phyloP scores from a whole-genome alignment of 2,329 filamentous ascomycete species.

The Apiospora arundinis region DNA sequence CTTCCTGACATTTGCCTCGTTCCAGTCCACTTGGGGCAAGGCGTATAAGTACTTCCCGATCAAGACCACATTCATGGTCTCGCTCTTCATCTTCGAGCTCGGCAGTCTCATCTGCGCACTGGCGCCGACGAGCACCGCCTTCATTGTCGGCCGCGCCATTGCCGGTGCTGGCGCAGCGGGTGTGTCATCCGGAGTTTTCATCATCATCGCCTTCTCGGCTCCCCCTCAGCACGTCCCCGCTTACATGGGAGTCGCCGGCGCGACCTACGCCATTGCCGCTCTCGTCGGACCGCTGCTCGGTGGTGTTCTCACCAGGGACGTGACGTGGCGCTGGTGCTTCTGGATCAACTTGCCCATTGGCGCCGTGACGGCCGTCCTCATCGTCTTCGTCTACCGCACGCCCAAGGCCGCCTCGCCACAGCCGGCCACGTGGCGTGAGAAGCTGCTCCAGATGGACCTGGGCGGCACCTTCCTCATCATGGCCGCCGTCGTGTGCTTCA shows the following conservation, averaged over 20 bases:
- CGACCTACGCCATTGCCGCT: not conserved
- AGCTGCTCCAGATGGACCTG: slow-evolving; percentile 27
- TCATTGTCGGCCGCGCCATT: slow-evolving; percentile 45
- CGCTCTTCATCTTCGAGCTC: slow-evolving; percentile 45
- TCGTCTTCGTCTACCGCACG: slow-evolving; percentile 25
- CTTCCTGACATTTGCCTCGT: slow-evolving; percentile 39
- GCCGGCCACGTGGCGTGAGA: not conserved
- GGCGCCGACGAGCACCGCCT: slow-evolving; percentile 38
- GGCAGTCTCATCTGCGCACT: slow-evolving; percentile 45
- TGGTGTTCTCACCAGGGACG: not conserved
- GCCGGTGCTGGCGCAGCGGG: slow-evolving; percentile 44
- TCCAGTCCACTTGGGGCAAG: slow-evolving; percentile 39
- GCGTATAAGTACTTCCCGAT: slow-evolving; percentile 42
- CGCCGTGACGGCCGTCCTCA: slow-evolving; percentile 23
- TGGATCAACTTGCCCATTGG: slow-evolving; percentile 34
- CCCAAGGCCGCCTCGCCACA: slow-evolving; percentile 6
- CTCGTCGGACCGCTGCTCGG: not conserved
- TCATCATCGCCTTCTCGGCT: not conserved
- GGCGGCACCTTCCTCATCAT: slow-evolving; percentile 26
- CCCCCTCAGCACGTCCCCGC: not conserved
- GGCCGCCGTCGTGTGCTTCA: slow-evolving; percentile 35
- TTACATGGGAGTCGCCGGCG: not conserved
- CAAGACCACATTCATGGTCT: slow-evolving; percentile 42
- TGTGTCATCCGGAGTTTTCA: slow-evolving; percentile 29
- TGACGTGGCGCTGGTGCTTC: slow-evolving; percentile 27